Conservation (phyloP, 78 protist species). For the Isochrysis galbana region DNA sequence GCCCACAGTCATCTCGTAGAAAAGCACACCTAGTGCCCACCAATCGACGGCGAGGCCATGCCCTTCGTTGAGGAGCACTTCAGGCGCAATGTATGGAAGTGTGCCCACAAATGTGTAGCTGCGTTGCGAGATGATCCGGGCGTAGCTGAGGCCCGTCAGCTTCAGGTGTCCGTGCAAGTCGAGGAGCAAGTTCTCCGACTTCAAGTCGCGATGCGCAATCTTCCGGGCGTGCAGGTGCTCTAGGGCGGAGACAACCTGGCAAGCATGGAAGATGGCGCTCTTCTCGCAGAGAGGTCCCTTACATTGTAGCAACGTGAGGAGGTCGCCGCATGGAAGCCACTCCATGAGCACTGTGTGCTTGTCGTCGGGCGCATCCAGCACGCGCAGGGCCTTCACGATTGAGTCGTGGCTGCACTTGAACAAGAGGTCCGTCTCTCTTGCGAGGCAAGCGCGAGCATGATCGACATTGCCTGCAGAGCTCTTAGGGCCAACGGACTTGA, state of each 20-base stretch:
- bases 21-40: too few relatives aligned
- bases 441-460: too few relatives aligned
- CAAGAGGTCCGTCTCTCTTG: too few relatives aligned
- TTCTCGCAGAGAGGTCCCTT: too few relatives aligned
- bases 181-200: slow-evolving; percentile 87
- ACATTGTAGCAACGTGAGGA: too few relatives aligned
- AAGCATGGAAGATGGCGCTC: slow-evolving; percentile 67
- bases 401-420: background rate
- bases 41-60: slow-evolving; percentile 85
- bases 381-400: background rate
- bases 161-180: slow-evolving; percentile 66
- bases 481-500: too few relatives aligned
- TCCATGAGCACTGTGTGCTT: background rate
- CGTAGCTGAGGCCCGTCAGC: slow-evolving; percentile 79
- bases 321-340: background rate
- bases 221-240: background rate
- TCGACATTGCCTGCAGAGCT: too few relatives aligned
- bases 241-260: slow-evolving; percentile 49
- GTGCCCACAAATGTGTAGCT: too few relatives aligned
- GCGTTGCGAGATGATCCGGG: slow-evolving; percentile 95
- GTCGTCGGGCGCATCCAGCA: background rate
- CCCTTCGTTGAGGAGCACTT: slow-evolving; percentile 78
- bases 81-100: too few relatives aligned
- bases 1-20: too few relatives aligned
- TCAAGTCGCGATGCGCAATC: slow-evolving; percentile 81